Evolutionary conservation across 148 eudicot species (phyloP), one percentile per base, ranked within the genome.

Genomic region (Rhododendron williamsianum): DNA sequence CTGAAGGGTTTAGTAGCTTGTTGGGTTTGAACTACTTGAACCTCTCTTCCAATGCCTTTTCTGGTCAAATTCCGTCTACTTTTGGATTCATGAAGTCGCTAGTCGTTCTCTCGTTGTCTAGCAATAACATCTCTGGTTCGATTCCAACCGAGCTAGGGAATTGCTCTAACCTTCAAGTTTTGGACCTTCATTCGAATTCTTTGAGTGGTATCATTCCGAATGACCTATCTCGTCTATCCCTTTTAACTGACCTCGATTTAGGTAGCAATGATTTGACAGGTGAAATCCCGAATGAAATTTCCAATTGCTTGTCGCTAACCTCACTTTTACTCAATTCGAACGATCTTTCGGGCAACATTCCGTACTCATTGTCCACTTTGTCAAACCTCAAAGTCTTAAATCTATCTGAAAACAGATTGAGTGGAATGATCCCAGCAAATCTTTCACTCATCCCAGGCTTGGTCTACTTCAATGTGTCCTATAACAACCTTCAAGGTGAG

Each of bases 1-100:
- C 94, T 90, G 93, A 94, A 88, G 98, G 98, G 49, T 94, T 95
- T 63, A 95, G 96, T 72, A 95, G 96, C 80, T 93, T 95, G 58
- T 87, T 87, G 67, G 87, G 92, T 56, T 89, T 95, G 88, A 86
- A 83, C 19, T 90, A 89, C 89, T 89, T 95, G 85, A 95, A 95
- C 87, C 92, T 97, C 19, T 92, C 98, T 84, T 91, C 92, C 16
- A 97, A 97, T 86, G 69, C 86, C 74, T 91, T 97, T 54, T 84
- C 92, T 21, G 98, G 98, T 83, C 85, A 81, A 7, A 89, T 95
- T 78, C 98, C 99, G 19, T 79, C 91, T 3, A 93, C 92, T 6
- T 93, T 91, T 78, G 94, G 97, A 13, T 93, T 89, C 87, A 89
- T 95, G 3, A 80, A 76, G 52, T 89, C 95, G 16, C 76, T 92